Evolutionary conservation across 345 rosid species (phyloP).

Genomic region (Salix udensis): DNA sequence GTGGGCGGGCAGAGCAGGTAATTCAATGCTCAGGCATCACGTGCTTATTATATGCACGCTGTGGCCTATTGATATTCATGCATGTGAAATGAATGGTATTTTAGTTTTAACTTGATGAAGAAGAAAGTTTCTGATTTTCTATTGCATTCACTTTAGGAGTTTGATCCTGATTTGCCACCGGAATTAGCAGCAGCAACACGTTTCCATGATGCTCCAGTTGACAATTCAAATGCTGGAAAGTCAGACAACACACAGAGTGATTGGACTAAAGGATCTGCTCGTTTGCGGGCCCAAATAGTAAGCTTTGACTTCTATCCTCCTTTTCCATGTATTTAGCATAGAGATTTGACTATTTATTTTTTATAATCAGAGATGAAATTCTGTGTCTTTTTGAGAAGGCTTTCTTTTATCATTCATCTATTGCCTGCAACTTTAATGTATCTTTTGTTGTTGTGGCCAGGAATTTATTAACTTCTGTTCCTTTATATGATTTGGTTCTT

Average conservation of each 20-base stretch:
- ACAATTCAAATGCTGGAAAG: slow-evolving; percentile 52
- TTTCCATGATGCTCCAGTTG: slow-evolving; percentile 56
- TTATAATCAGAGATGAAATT: neutral
- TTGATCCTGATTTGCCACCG: slow-evolving; percentile 96
- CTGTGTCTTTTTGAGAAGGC: neutral
- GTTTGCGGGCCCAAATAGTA: slow-evolving; percentile 77
- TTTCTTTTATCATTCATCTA: neutral
- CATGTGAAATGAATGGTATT: neutral
- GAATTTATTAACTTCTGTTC: neutral
- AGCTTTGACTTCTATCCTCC: slow-evolving; percentile 24
- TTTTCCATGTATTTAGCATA: neutral
- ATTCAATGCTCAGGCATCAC: neutral
- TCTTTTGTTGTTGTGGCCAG: neutral
- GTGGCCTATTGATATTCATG: neutral
- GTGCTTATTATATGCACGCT: neutral
- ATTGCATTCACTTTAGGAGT: slow-evolving; percentile 51
- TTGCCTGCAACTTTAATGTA: neutral
- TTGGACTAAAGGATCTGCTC: slow-evolving; percentile 51
- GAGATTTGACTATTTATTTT: neutral
- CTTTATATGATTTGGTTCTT: neutral
- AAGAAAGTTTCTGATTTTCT: slow-evolving; percentile 11
- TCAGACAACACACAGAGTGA: slow-evolving; percentile 58
- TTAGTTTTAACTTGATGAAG: neutral
- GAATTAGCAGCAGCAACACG: slow-evolving; percentile 97
- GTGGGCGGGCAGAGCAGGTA: slow-evolving; percentile 93